Evolutionary conservation across 2,329 filamentous ascomycete genomes (phyloP).

Genomic region (Exophiala oligosperma): DNA sequence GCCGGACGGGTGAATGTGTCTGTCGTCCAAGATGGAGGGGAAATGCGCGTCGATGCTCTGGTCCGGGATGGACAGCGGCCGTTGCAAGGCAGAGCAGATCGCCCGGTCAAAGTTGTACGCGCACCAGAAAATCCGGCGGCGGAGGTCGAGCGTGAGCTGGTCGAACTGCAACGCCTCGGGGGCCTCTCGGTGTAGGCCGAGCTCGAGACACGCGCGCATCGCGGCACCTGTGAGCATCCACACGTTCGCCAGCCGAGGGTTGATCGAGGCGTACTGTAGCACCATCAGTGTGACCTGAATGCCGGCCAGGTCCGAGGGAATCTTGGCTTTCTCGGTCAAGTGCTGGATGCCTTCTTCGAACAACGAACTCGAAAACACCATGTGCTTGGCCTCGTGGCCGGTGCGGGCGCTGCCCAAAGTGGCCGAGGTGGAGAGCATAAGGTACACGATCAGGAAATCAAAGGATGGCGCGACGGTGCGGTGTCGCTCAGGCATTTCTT

Average conservation of each 20-base stretch:
- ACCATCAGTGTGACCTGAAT: conserved; percentile 31
- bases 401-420: conserved; percentile 35
- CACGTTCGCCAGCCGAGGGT: conserved; percentile 31
- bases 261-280: conserved; percentile 32
- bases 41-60: conserved; percentile 31
- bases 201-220: conserved; percentile 32
- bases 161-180: conserved; percentile 27
- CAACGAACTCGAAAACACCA: conserved; percentile 34
- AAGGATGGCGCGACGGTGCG: conserved; percentile 30
- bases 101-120: conserved; percentile 32
- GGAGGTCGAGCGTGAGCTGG: conserved; percentile 29
- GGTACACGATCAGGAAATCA: conserved; percentile 36
- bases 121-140: conserved; percentile 31
- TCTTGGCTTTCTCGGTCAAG: conserved; percentile 31
- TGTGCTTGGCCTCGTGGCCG: conserved; percentile 35
- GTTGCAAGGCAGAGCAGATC: conserved; percentile 31
- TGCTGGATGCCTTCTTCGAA: conserved; percentile 38
- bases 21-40: conserved; percentile 29
- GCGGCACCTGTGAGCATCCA: conserved; percentile 33
- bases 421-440: conserved; percentile 35
- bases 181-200: conserved; percentile 31
- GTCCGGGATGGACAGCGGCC: conserved; percentile 33
- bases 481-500: conserved; percentile 26
- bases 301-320: conserved; percentile 32
- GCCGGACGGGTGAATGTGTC: conserved; percentile 28